Evolutionary conservation across 495 filamentous ascomycete species (phyloP).

Genomic region (Echria macrotheca): DNA sequence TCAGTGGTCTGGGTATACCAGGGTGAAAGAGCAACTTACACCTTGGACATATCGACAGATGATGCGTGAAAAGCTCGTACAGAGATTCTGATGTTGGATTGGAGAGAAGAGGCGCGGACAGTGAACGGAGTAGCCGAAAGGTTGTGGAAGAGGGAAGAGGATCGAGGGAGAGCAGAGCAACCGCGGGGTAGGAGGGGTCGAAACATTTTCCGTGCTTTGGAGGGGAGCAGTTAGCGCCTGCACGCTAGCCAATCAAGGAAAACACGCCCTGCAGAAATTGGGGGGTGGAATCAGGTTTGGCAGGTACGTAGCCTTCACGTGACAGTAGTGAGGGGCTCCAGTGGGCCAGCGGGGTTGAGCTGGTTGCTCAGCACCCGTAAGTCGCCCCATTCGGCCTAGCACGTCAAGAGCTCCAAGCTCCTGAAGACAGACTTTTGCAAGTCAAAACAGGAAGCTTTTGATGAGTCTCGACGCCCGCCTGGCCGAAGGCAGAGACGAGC

Average conservation of each 20-base stretch:
- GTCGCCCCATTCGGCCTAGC: conserved; percentile 7
- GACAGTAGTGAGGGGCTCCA: conserved; percentile 5
- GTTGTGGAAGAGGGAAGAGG: conserved; percentile 35
- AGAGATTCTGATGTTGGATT: conserved; percentile 25
- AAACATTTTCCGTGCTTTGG: conserved; percentile 33
- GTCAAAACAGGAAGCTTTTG: too few species aligned
- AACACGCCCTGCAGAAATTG: neutral
- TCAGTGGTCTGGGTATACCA: too few species aligned
- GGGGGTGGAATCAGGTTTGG: neutral
- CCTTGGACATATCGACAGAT: conserved; percentile 28
- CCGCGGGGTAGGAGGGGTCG: conserved; percentile 43
- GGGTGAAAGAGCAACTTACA: conserved; percentile 20
- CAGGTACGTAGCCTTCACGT: conserved; percentile 21
- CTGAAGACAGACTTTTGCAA: too few species aligned
- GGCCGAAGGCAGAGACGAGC: too few species aligned
- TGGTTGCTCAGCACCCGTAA: conserved; percentile 5
- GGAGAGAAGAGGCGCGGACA: conserved; percentile 20
- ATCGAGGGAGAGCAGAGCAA: conserved; percentile 34
- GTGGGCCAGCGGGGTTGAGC: neutral
- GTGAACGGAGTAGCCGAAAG: conserved; percentile 27
- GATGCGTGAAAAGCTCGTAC: conserved; percentile 29
- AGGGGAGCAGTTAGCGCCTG: conserved; percentile 22
- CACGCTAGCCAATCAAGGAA: conserved; percentile 20
- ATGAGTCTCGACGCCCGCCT: too few species aligned
- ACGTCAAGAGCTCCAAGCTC: conserved; percentile 2